Evolutionary conservation across 108 stramenopile species (phyloP), one percentile per base, ranked within the genome.

Genomic region (Fragilaria crotonensis): DNA sequence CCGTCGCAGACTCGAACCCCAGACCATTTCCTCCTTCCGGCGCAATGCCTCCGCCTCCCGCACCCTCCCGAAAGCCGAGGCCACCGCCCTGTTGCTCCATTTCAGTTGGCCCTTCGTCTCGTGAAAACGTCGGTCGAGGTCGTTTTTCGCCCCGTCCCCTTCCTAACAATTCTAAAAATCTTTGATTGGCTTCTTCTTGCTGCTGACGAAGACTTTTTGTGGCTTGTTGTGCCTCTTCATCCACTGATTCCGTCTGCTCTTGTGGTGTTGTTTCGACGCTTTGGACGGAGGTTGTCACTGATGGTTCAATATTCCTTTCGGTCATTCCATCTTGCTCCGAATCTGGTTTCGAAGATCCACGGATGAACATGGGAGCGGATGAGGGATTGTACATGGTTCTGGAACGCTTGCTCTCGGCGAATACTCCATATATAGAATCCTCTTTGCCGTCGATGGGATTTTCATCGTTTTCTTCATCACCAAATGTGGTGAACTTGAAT

Each of bases 401-500:
- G 5, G 52, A 55, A 45, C 32, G 47, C 32, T 30, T 25, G 25
- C 48, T 60, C 26, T 28, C 49, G 14, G 29, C 30, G 52, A 78
- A 73, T 32, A 73, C 64, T 14, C 77, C 72, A 48, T 73, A 73
- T 18, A 71, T 57, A 11, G 69, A 68, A 25, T 70, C 64, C 11
- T 70, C 69, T 50, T 73, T 66, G 11, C 63, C 22, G 14, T 56
- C 33, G 28, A 54, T 49, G 26, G 17, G 33, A 27, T 48, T 48
- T 4, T 59, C 20, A n/a, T 58, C 66, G 46, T 70, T 67, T 32
- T 76, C 68, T 29, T 76, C 75, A 21, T 62, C 60, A 57, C 68
- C 54, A 44, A 66, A 47, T 2, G 54, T 56, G n/a, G 54, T 56
- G 31, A 33, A 56, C 28, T 17, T 20, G 33, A 33, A 56, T 33